phyloP scores from a whole-genome alignment of 2,329 filamentous ascomycete genomes.

The Stachybotrys echinatus region DNA sequence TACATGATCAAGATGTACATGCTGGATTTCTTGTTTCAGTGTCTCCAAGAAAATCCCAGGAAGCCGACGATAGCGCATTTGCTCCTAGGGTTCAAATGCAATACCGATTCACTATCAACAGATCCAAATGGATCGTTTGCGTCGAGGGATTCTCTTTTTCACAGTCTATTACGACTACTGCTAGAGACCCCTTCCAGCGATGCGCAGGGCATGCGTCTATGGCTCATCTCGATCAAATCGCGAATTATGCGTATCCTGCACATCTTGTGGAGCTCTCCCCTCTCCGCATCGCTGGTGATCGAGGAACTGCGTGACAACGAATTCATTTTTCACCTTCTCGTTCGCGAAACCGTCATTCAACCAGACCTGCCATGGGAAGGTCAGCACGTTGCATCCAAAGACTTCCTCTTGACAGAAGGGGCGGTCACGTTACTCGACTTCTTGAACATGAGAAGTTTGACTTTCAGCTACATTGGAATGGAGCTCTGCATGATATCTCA shows the following conservation, averaged over 20 bases:
- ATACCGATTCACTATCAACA: slow-evolving; percentile 63
- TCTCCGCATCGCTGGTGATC: slow-evolving; percentile 72
- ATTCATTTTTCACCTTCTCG: slow-evolving; percentile 72
- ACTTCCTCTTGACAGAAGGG: slow-evolving; percentile 65
- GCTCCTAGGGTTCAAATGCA: slow-evolving; percentile 80
- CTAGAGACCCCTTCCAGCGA: slow-evolving; percentile 62
- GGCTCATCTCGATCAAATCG: slow-evolving; percentile 65
- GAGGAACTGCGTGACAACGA: slow-evolving; percentile 74
- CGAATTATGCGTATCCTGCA: slow-evolving; percentile 69
- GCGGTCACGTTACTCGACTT: slow-evolving; percentile 71
- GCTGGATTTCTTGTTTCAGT: slow-evolving; percentile 79
- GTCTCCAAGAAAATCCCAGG: slow-evolving; percentile 67
- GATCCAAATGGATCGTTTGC: slow-evolving; percentile 66
- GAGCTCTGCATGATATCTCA: slow-evolving; percentile 77
- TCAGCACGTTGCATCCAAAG: slow-evolving; percentile 49
- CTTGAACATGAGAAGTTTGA: slow-evolving; percentile 67
- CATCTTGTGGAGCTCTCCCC: slow-evolving; percentile 75
- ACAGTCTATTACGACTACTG: slow-evolving; percentile 69
- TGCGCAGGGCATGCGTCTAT: slow-evolving; percentile 56
- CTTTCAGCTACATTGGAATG: slow-evolving; percentile 78
- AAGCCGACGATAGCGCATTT: slow-evolving; percentile 86
- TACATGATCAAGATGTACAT: slow-evolving; percentile 82
- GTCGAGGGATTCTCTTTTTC: slow-evolving; percentile 71
- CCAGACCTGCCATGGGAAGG: slow-evolving; percentile 71
- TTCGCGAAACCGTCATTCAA: slow-evolving; percentile 66